Base-by-base conservation (phyloP, 2,329 filamentous ascomycete species). In the Apiospora phragmitis region DNA sequence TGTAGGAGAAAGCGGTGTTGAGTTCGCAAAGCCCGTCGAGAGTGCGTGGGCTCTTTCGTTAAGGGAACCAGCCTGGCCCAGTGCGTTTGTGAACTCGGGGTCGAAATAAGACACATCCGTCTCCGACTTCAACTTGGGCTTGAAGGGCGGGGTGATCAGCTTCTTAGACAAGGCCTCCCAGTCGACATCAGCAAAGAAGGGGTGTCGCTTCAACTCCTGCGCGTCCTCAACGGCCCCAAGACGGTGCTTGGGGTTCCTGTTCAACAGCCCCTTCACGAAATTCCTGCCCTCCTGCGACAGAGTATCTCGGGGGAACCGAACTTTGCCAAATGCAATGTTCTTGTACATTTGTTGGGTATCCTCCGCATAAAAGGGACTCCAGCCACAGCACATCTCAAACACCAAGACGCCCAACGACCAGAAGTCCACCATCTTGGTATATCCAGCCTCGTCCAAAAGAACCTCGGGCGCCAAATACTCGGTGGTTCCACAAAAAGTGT, bases 261-360 rank as follows among this genome's bases (percentile, higher is more conserved):
- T 99, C 70, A 99, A 89, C 73, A 99, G 85, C 26, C 96, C 96
- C 86, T 99, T 99, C 79, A 99, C 96, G 78, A 99, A 99, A 82
- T 97, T 98, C 71, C 96, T 90, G 71, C 96, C 96, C 81, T 99
- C 96, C 51, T 94, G 92, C 72, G 94, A 98, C 42, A 99, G 85
- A 1, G 96, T 97, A 81, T 99, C 96, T 74, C 95, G 90, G 9
- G 96, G 96, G 81, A 99, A 99, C 72, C 96, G 89, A 71, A 99
- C 96, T 81, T 99, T 99, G 80, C 96, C 96, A 79, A 99, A 99
- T 0, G 96, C 96, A 80, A 99, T 99, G 84, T 99, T 99, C 87
- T 99, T 99, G 86, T 99, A 99, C 96, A 99, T 99, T 81, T 99
- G 96, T 82, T 99, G 96, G 0, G 96, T 99, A 79, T 99, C 96